Evolutionary conservation across 495 filamentous ascomycete genomes (phyloP).

Genomic region (Aspergillus sparsus): DNA sequence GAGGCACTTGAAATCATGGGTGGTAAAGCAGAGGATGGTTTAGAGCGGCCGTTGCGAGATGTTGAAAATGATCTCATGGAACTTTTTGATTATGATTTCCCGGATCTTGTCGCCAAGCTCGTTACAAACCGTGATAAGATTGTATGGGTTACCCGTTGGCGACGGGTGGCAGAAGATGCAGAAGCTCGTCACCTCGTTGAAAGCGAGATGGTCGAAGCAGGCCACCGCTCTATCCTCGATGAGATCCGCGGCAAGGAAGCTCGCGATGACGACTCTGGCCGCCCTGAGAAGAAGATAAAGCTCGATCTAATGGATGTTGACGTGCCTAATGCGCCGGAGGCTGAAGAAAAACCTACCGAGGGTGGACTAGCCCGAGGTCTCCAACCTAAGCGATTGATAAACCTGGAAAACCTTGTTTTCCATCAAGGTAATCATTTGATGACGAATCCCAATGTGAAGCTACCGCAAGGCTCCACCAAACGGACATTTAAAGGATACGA

Average conservation of each 20-base stretch:
- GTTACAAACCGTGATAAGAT: conserved; percentile 88
- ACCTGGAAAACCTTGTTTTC: conserved; percentile 93
- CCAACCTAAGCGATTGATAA: conserved; percentile 83
- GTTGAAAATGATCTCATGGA: conserved; percentile 99
- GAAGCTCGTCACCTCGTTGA: conserved; percentile 78
- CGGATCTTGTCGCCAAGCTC: conserved; percentile 89
- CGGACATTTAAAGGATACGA: conserved; percentile 96
- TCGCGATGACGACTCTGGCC: conserved; percentile 52
- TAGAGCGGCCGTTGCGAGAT: conserved; percentile 80
- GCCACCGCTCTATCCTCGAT: conserved; percentile 82
- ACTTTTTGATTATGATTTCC: conserved; percentile 94
- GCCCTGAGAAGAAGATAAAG: conserved; percentile 77
- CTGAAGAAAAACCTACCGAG: conserved; percentile 55
- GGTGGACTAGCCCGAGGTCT: conserved; percentile 78
- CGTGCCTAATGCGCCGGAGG: conserved; percentile 60
- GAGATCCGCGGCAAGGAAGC: conserved; percentile 71
- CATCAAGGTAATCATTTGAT: conserved; percentile 98
- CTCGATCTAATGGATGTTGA: conserved; percentile 89
- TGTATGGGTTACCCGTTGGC: conserved; percentile 91
- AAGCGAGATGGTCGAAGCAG: conserved; percentile 83
- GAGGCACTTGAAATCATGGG: conserved; percentile 78
- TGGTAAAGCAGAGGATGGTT: conserved; percentile 73
- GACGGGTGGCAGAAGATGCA: conserved; percentile 76
- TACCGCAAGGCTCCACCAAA: conserved; percentile 95
- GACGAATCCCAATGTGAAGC: conserved; percentile 92